phyloP scores from a whole-genome alignment of 129 eudicot species.

The Flaveria robusta region DNA sequence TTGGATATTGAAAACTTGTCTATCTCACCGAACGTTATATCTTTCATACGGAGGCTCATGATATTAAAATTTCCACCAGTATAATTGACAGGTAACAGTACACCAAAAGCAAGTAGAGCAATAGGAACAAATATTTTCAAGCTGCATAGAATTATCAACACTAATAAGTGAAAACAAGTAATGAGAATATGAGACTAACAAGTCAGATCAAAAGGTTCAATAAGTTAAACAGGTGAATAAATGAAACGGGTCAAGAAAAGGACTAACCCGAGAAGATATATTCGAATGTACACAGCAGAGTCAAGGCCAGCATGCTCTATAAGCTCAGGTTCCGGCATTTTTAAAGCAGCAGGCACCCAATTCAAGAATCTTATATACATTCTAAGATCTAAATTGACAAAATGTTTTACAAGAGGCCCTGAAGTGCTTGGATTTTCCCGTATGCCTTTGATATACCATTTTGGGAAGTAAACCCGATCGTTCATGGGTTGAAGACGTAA shows the following conservation, averaged over 20 bases:
- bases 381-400: constrained; percentile 71
- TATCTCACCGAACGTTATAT: constrained; percentile 67
- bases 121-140: constrained; percentile 95
- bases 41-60: constrained; percentile 29
- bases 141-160: constrained; percentile 50
- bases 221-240: neutral
- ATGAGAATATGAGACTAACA: neutral
- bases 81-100: constrained; percentile 87
- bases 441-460: constrained; percentile 96
- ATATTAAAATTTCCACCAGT: constrained; percentile 55
- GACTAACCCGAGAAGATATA: constrained; percentile 93
- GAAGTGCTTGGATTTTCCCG: constrained; percentile 73
- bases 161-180: constrained; percentile 3
- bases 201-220: neutral
- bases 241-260: constrained; percentile 9
- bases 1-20: constrained; percentile 97
- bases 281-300: constrained; percentile 87
- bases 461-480: constrained; percentile 93
- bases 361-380: constrained; percentile 76
- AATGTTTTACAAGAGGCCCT: constrained; percentile 61
- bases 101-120: constrained; percentile 69
- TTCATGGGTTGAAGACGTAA: constrained; percentile 91
- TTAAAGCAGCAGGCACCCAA: constrained; percentile 96
- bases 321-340: constrained; percentile 97
- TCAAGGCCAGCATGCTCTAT: constrained; percentile 96